These are phyloP conservation scores for Vitis rupestris DNA, from an alignment of 164 flowering plant genomes.

Conservation along the genomic window DNA sequence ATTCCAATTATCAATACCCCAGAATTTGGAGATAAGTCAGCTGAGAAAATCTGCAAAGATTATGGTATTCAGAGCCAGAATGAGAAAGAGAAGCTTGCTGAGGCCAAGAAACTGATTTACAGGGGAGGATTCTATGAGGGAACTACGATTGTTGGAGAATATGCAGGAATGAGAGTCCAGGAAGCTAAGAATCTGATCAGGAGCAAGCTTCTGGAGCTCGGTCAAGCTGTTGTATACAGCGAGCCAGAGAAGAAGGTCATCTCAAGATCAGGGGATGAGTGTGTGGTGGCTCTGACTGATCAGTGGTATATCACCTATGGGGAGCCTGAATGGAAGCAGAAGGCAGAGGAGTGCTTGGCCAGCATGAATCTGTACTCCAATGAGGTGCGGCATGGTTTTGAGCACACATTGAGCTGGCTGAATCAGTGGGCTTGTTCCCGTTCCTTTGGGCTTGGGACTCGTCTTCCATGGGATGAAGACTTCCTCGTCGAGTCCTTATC, in stretches of 20 bases:
- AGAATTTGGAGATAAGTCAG: constrained; percentile 66
- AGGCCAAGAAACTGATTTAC: constrained; percentile 70
- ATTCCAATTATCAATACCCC: constrained; percentile 69
- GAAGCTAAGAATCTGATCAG: constrained; percentile 76
- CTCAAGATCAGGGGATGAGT: constrained; percentile 93
- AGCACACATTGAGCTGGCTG: constrained; percentile 79
- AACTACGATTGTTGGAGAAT: constrained; percentile 70
- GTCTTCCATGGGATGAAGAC: constrained; percentile 86
- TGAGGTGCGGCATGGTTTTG: constrained; percentile 79
- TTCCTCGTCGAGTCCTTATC: constrained; percentile 89
- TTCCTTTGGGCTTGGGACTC: constrained; percentile 80
- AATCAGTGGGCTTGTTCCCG: constrained; percentile 90
- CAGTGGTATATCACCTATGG: constrained; percentile 93
- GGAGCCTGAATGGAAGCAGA: constrained; percentile 69
- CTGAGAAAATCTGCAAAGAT: constrained; percentile 68
- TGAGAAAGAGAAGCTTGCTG: constrained; percentile 75
- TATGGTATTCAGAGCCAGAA: constrained; percentile 78
- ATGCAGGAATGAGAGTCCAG: constrained; percentile 65
- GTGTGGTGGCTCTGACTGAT: constrained; percentile 90
- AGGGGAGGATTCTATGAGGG: constrained; percentile 86
- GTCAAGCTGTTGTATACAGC: constrained; percentile 71
- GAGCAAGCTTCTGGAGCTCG: constrained; percentile 58
- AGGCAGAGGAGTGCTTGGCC: constrained; percentile 66
- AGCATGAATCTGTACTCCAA: constrained; percentile 72
- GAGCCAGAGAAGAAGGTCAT: constrained; percentile 86